These are phyloP conservation scores for Glaciozyma antarctica DNA, from an alignment of 768 basidiomycete species.

Conservation along the genomic window DNA sequence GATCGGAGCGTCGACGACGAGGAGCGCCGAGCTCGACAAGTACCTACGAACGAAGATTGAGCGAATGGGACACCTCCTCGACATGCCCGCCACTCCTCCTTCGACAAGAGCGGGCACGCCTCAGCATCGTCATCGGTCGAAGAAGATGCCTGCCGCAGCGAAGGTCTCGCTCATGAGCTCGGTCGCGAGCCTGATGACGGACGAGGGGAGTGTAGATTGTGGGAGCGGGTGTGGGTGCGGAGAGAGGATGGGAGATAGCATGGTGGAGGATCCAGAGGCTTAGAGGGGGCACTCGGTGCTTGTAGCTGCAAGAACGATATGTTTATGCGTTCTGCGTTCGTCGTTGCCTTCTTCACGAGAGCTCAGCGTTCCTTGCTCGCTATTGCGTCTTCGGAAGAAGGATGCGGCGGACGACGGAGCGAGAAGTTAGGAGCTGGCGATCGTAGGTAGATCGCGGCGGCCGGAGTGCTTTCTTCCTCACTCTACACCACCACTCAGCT, in stretches of 20 bases:
- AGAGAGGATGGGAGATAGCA: no score
- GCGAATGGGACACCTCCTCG: slow-evolving; percentile 90
- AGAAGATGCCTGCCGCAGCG: not conserved
- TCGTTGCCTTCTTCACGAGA: no score
- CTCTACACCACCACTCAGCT: not conserved
- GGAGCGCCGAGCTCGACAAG: slow-evolving; percentile 81
- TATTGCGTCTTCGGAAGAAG: no score
- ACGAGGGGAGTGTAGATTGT: not conserved
- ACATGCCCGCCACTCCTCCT: slow-evolving; percentile 34
- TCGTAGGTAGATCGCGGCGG: no score
- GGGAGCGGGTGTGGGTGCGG: not conserved
- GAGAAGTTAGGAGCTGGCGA: no score
- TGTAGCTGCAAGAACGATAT: no score
- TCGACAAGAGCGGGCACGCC: not conserved
- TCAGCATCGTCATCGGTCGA: not conserved
- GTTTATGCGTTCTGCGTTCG: no score
- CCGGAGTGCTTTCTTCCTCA: not conserved
- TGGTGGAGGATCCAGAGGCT: no score
- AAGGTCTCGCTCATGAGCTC: not conserved
- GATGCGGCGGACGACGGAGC: no score
- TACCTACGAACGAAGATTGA: slow-evolving; percentile 94
- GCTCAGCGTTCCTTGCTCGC: no score
- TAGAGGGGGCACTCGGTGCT: no score
- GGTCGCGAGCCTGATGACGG: not conserved
- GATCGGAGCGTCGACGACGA: slow-evolving; percentile 65